Base-by-base conservation (phyloP, 2,329 filamentous ascomycete species). In the Aspergillus ibericus region DNA sequence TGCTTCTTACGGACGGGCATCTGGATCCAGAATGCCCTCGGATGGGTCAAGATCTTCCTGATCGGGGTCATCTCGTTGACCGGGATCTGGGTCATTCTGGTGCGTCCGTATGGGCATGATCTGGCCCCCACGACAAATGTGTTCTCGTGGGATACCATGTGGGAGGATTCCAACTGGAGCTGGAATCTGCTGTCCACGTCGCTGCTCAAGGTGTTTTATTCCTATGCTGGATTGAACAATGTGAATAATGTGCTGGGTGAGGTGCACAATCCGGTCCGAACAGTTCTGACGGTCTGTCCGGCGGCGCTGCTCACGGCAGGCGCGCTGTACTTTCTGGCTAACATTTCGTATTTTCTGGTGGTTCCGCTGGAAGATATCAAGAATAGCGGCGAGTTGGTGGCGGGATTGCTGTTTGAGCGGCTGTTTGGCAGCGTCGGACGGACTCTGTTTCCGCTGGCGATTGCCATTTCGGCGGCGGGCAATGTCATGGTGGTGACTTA, bases 211-310 rank as follows among this genome's bases (percentile, higher is more conserved):
- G 85, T 90, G 0, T 85, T 88, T 46, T 90, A 90, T 70, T 88
- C 87, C 0, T 91, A 89, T 57, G 80, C 86, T 0, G 88, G 88
- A 0, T 76, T 88, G 12, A 83, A 80, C 53, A 90, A 90, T 59
- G 80, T 87, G 61, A 89, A 87, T 72, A 88, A 90, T 63, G 88
- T 90, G 4, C 77, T 91, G 52, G 89, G 88, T 67, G 88, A 91
- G 69, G 87, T 91, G 18, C 85, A 85, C 59, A 81, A 90, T 59
- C 88, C 88, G 0, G 81, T 90, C 0, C 77, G 82, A 13, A 91
- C 88, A 0, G 72, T 91, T 15, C 86, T 83, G 53, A 84, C 83
- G 0, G 87, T 88, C 1, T 83, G 84, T 0, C 77, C 85, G 1
- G 78, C 82, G 0, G 87, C 86, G 0, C 75, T 91, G 7, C 64